phyloP scores from a whole-genome alignment of 75 land plant species.

The Cupressus sempervirens region DNA sequence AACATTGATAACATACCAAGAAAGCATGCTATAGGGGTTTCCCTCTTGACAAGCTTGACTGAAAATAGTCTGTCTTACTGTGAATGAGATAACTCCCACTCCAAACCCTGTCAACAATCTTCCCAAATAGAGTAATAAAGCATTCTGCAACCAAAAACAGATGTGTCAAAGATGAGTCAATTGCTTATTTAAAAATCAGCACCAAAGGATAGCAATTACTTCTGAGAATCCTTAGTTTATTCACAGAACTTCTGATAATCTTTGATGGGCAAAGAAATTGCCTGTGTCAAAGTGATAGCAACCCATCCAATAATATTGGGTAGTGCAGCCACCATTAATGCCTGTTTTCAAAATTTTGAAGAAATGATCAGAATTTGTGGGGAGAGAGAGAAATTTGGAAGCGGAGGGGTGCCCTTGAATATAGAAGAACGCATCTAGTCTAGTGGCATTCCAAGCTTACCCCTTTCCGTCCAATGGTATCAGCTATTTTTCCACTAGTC shows the following conservation, averaged over 20 bases:
- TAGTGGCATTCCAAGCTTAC: constrained; percentile 17
- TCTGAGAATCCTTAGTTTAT: not conserved
- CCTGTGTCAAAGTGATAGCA: not conserved
- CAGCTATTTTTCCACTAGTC: constrained; percentile 57
- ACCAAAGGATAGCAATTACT: not conserved
- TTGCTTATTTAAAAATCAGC: not conserved
- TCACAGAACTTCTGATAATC: not conserved
- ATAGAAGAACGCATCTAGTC: not conserved
- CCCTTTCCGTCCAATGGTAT: constrained; percentile 62
- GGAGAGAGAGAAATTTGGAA: not conserved
- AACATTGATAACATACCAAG: not conserved
- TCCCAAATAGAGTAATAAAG: constrained; percentile 62
- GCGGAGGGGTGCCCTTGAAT: not conserved
- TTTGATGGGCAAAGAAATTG: not conserved
- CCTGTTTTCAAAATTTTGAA: not conserved
- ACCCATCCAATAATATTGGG: constrained; percentile 12
- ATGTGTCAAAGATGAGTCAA: not conserved
- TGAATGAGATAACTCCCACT: constrained; percentile 85
- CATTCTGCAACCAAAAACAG: constrained; percentile 34
- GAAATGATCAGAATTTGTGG: not conserved
- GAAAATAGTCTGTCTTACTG: constrained; percentile 33
- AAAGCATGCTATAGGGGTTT: too few species aligned
- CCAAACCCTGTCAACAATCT: constrained; percentile 82
- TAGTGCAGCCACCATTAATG: constrained; percentile 1
- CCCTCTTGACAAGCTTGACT: not conserved